phyloP scores from a whole-genome alignment of 2,329 filamentous ascomycete species.

The Diaporthe sp. region DNA sequence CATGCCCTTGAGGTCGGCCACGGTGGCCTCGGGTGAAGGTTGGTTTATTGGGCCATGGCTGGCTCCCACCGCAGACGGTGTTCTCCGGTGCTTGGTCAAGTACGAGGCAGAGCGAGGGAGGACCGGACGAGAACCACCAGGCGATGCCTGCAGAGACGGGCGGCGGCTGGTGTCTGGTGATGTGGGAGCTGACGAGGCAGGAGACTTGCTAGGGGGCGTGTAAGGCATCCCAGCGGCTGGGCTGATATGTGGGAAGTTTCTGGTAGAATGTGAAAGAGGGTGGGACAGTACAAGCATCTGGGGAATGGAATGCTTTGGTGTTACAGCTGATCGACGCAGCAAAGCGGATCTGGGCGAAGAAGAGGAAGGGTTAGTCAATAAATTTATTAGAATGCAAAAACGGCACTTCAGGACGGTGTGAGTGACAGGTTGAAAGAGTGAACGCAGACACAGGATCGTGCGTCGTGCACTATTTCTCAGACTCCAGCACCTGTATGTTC shows the following conservation, averaged over 20 bases:
- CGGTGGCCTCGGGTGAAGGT: conserved; percentile 64
- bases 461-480: no score
- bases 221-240: conserved; percentile 79
- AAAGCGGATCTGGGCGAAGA: conserved; percentile 37
- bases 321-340: conserved; percentile 43
- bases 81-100: conserved; percentile 73
- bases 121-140: conserved; percentile 61
- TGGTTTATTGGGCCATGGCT: conserved; percentile 52
- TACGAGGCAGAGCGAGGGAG: conserved; percentile 77
- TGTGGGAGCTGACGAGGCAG: conserved; percentile 68
- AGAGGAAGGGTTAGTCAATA: conserved; percentile 1
- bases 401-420: not conserved
- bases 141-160: conserved; percentile 63
- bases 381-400: not conserved
- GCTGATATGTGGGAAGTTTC: conserved; percentile 40
- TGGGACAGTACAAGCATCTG: conserved; percentile 34
- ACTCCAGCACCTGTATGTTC: not conserved
- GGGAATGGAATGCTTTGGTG: not conserved
- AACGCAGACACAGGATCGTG: no score
- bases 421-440: not conserved
- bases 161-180: conserved; percentile 72
- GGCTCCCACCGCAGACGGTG: conserved; percentile 59
- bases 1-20: conserved; percentile 63
- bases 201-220: conserved; percentile 82
- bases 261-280: not conserved